Base-by-base conservation (phyloP, 495 filamentous ascomycete species). In the Xylaria curta region DNA sequence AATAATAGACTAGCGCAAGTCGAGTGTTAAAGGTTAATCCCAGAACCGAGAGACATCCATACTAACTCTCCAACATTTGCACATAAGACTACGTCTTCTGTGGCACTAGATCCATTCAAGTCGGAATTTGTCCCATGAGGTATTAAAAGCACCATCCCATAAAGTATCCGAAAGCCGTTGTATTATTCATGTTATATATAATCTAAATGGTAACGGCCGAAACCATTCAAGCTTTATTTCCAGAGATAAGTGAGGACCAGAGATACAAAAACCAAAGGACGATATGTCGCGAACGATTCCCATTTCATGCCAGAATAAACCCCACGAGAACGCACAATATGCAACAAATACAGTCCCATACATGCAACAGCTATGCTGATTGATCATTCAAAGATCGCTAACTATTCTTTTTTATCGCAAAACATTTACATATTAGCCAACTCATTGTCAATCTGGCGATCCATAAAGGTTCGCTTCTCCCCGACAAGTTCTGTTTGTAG, bases 361-460 rank as follows among this genome's bases (percentile, higher is more conserved):
- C 61, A 64, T 63, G 31, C 71, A 49, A 61, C 42, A 44, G 54
- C 31, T 36, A 9, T 26, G 40, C n/a, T 42, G 53, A 46, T 38
- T 42, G 53, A 46, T 38, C n/a, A 40, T 12, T 24, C 7, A 19
- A 13, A 67, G 28, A 19, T 46, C 21, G 38, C 12, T 63, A 21
- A 38, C 60, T 44, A 33, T 24, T 72, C 21, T 40, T 38, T n/a
- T 7, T 1, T n/a, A 24, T 64, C 26, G 33, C n/a, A 38, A 68
- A 44, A 63, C 33, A n/a, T 26, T 87, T 85, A 97, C 95, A 98
- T 97, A 81, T 93, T 97, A 63, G 95, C 94, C 74, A 99, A 84
- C 82, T 98, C 95, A 65, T 88, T 88, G 82, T 99, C 96, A 82
- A 99, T 98, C 83, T 93, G 90, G 74, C 89, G 87, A 82, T 98